Conservation (phyloP, 2,329 filamentous ascomycete species). For the Claviceps capensis region DNA sequence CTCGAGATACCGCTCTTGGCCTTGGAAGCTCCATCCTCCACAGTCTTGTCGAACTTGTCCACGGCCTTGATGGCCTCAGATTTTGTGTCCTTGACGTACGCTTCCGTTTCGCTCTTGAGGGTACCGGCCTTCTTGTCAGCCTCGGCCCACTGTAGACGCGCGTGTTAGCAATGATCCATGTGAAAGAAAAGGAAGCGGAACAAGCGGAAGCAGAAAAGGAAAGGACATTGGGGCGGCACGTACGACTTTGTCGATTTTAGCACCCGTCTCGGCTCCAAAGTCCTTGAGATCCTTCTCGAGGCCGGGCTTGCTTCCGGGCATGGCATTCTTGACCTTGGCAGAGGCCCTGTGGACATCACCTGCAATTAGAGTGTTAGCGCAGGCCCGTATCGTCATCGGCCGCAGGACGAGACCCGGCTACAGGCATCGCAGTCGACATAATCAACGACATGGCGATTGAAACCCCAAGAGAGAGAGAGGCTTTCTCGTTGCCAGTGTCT, state of each 20-base stretch:
- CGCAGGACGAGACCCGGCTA: background rate
- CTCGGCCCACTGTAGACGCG: conserved; percentile 28
- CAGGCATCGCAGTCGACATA: background rate
- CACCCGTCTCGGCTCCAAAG: conserved; percentile 34
- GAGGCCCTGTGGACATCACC: conserved; percentile 64
- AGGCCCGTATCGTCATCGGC: background rate
- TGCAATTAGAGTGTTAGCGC: conserved; percentile 23
- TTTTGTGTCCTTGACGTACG: conserved; percentile 48
- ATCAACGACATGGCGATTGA: background rate
- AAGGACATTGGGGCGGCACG: conserved; percentile 18
- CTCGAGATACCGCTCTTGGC: conserved; percentile 72
- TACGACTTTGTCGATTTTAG: conserved; percentile 58
- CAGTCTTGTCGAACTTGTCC: conserved; percentile 69
- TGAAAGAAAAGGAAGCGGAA: background rate
- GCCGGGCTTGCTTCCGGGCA: conserved; percentile 49
- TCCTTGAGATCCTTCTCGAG: conserved; percentile 49
- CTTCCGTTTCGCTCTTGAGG: conserved; percentile 46
- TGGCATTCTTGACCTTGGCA: conserved; percentile 49
- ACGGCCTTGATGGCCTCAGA: conserved; percentile 57
- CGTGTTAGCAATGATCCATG: background rate
- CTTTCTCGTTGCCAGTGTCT: background rate
- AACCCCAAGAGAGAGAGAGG: no score
- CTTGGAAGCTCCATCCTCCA: conserved; percentile 65
- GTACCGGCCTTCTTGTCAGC: conserved; percentile 48
- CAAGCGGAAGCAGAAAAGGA: background rate